Conservation (phyloP, 2,329 filamentous ascomycete genomes). For the Proliferodiscus dingleyae region DNA sequence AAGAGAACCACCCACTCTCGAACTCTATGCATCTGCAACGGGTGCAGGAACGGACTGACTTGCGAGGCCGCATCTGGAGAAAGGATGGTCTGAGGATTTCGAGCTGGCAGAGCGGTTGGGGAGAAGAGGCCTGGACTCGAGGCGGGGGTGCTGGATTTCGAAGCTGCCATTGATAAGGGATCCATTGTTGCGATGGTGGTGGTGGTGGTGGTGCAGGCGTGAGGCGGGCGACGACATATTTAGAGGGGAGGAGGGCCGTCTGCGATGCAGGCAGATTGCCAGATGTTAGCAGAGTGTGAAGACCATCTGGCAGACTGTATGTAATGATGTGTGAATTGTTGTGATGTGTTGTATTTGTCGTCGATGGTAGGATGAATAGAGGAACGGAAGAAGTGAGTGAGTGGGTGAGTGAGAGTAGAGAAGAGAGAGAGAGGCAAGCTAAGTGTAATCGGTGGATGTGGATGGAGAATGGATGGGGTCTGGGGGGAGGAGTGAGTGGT, state of each 20-base stretch:
- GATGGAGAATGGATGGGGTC: slow-evolving; percentile 7
- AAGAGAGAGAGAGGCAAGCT: slow-evolving; percentile 2
- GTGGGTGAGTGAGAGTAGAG: background rate
- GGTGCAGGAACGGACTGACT: slow-evolving; percentile 62
- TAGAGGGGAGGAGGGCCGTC: too few relatives aligned
- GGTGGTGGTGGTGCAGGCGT: slow-evolving; percentile 7
- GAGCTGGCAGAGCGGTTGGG: slow-evolving; percentile 37
- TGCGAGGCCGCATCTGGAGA: slow-evolving; percentile 46
- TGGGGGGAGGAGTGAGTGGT: background rate
- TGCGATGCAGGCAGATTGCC: too few relatives aligned
- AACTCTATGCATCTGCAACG: slow-evolving; percentile 66
- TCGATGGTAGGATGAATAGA: too few relatives aligned
- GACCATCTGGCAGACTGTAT: too few relatives aligned
- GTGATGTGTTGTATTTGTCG: too few relatives aligned
- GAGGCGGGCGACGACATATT: slow-evolving; percentile 19
- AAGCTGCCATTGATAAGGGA: slow-evolving; percentile 18
- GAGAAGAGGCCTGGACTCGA: slow-evolving; percentile 60
- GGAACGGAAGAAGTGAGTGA: too few relatives aligned
- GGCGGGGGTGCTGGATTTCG: slow-evolving; percentile 48
- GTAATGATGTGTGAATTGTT: too few relatives aligned
- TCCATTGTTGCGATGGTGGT: slow-evolving; percentile 31
- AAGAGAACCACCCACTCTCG: slow-evolving; percentile 58
- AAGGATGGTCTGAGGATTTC: slow-evolving; percentile 32
- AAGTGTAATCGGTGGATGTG: background rate
- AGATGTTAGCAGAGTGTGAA: too few relatives aligned